A percentile compares a stretch with the other conserved stretches of the same genome.
Evolutionary conservation across 352 stramenopile genomes (phyloP).

Genomic region (Albugo laibachii): DNA sequence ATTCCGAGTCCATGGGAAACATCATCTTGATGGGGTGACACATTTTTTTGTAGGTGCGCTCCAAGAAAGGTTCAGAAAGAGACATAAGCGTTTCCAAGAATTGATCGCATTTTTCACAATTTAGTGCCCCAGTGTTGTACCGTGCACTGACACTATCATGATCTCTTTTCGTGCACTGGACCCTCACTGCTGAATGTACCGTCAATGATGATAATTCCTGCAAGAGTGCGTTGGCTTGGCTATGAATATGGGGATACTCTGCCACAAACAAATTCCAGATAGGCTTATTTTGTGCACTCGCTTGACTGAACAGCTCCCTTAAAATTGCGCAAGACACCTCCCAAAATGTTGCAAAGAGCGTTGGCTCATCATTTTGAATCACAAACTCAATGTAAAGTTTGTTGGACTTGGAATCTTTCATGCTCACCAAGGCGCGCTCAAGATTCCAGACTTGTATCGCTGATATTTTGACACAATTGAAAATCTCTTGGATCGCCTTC

Average conservation of each 20-base stretch:
- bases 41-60: conserved; percentile 34
- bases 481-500: conserved; percentile 62
- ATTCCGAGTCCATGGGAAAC: conserved; percentile 70
- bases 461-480: conserved; percentile 40
- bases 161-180: background rate
- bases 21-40: conserved; percentile 70
- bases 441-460: conserved; percentile 75
- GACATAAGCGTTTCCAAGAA: conserved; percentile 48
- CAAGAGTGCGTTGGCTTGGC: conserved; percentile 44
- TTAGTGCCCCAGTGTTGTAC: conserved; percentile 5
- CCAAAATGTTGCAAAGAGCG: conserved; percentile 70
- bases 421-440: conserved; percentile 69
- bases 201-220: conserved; percentile 16
- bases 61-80: conserved; percentile 49
- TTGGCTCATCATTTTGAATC: conserved; percentile 47
- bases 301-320: conserved; percentile 40
- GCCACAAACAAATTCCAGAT: conserved; percentile 54
- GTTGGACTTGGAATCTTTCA: conserved; percentile 21
- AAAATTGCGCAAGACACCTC: conserved; percentile 65
- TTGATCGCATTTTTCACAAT: conserved; percentile 19
- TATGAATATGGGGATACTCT: conserved; percentile 58
- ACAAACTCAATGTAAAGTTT: conserved; percentile 52
- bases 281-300: conserved; percentile 26
- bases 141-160: conserved; percentile 4
- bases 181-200: background rate